Base-by-base conservation (phyloP, 306 rosid genomes). In the Ammopiptanthus mongolicus region DNA sequence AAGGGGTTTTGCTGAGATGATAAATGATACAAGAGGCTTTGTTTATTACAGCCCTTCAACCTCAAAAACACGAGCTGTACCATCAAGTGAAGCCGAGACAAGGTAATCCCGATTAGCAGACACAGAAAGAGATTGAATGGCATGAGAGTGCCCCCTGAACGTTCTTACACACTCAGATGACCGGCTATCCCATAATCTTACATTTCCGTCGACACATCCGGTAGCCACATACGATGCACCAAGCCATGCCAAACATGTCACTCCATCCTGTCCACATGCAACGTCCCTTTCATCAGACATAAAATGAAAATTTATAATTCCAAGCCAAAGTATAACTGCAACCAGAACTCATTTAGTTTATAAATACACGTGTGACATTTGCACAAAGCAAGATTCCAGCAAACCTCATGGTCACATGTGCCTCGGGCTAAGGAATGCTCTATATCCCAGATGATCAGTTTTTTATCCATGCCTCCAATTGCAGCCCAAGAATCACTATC, bases 11-110 rank as follows among this genome's bases (percentile, higher is more conserved):
- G 41, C 9, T 6, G 8, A 9, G 28, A 75, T 51, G 65, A 33
- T 14, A 28, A 28, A 25, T 78, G 34, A 42, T 31, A 52, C 59
- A 55, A 15, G 19, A 33, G 62, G 67, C 25, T 36, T 62, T 17
- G 82, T 57, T 77, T 62, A 89, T 33, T 15, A 77, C 63, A 71
- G 83, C 70, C 84, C 89, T 46, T 72, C 88, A 75, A 95, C 63
- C 78, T 87, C 97, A 57, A 95, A 95, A 60, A 84, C 95, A 51
- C 96, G 87, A 64, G 99, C 96, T 15, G 97, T 86, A n/a, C 71
- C 84, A 52, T 95, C 97, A 4, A 81, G 14, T 10, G 99, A 89
- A 47, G 76, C 97, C 0, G 97, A 90, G 63, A 92, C 96, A 21
- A 95, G 79, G 81, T 67, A 86, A 73, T 95, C 87, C 5, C 71